A percentile compares a stretch with the other conserved stretches of the same genome.
Evolutionary conservation across 1,139 yeast species (phyloP).

Genomic region (Suhomyces wounanorum): DNA sequence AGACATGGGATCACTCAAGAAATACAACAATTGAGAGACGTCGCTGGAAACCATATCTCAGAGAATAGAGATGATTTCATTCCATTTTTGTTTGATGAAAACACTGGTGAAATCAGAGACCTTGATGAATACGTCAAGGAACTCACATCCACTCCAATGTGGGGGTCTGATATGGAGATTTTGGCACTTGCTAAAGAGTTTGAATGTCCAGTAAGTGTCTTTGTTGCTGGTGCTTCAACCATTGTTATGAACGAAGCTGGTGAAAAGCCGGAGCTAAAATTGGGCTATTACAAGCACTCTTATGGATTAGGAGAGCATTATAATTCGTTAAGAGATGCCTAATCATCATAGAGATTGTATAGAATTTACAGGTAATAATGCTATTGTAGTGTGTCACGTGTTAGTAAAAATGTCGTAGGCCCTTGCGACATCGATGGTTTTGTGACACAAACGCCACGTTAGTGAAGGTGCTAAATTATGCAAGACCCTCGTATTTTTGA

Average conservation of each 20-base stretch:
- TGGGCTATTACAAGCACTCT: conserved; percentile 83
- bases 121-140: conserved; percentile 70
- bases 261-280: conserved; percentile 51
- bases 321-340: conserved; percentile 67
- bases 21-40: conserved; percentile 58
- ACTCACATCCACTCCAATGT: conserved; percentile 73
- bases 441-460: conserved; percentile 4
- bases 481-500: conserved; percentile 8
- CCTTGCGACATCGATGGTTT: conserved; percentile 4
- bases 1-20: conserved; percentile 48
- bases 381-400: neutral
- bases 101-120: conserved; percentile 60
- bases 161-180: conserved; percentile 97
- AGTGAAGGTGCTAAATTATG: conserved; percentile 6
- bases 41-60: conserved; percentile 69
- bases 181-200: conserved; percentile 72
- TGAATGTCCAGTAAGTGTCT: conserved; percentile 70
- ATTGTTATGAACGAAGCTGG: conserved; percentile 41
- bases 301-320: conserved; percentile 95
- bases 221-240: conserved; percentile 74
- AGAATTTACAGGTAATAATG: neutral
- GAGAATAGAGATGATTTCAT: conserved; percentile 66
- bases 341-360: neutral
- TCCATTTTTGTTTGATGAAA: conserved; percentile 84
- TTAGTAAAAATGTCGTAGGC: conserved; percentile 2